Evolutionary conservation across 805 yeast species (phyloP), one percentile per base, ranked within the genome.

Genomic region (Saccharomyces mikatae): DNA sequence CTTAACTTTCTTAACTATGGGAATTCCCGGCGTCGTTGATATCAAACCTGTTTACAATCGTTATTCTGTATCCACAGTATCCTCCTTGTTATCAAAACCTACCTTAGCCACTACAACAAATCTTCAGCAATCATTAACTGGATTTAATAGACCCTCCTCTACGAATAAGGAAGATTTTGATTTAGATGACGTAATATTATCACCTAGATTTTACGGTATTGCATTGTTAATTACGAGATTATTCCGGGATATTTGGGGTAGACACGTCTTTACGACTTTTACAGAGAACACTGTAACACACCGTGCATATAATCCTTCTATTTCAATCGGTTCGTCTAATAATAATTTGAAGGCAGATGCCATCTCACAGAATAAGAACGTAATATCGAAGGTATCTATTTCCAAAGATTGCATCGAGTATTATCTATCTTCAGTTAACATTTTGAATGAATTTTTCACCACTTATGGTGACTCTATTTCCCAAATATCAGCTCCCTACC

Each of bases 141-240:
- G 56, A 2, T 52, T 48, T 27, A 46, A 55, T 17, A 41, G 51
- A 26, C 49, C 54, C n/a, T 50, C 50, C 28, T 22, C 61, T 8
- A 54, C 59, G 8, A 54, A 58, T 22, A 54, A 68, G 60, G 69
- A 63, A 2, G 59, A 54, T 32, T 68, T 64, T 44, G 66, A 80
- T 41, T 76, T 85, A 50, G 87, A 84, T 58, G 85, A 84, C 67
- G 96, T 92, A n/a, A 82, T 87, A 30, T 77, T 94, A 56, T 88
- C 96, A 71, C 96, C 96, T 61, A 76, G 97, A 60, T 90, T 91
- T 63, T 91, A 89, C 67, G 98, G 97, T 49, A 80, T 89, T 17
- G 84, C 92, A 13, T 77, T 89, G 27, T 79, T 90, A 55, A 75
- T 90, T 31, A 79, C 96, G 0, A 80, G 98, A 60, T 70, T 91